These are phyloP conservation scores for Aspergillus pseudoviridinutans DNA, from an alignment of 2,329 filamentous ascomycete species.

Conservation along the genomic window DNA sequence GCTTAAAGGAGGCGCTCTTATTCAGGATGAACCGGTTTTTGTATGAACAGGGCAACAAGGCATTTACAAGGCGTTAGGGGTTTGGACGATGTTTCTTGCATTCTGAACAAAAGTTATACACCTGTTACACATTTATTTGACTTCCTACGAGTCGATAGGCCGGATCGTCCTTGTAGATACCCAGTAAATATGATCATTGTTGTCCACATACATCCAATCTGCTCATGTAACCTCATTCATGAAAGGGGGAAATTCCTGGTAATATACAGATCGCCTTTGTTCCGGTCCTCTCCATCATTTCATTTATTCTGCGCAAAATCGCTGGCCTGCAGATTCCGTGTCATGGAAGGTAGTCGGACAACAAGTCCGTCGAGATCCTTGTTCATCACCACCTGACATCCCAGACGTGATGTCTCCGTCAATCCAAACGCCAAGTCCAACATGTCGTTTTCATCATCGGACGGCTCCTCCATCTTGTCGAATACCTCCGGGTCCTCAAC, in stretches of 20 bases:
- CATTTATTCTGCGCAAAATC: conserved; percentile 64
- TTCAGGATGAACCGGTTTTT: background rate
- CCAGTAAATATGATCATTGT: background rate
- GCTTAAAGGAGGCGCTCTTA: conserved; percentile 26
- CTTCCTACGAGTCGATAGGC: background rate
- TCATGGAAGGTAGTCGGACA: conserved; percentile 87
- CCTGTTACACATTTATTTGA: conserved; percentile 14
- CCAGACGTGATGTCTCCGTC: conserved; percentile 78
- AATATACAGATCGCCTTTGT: background rate
- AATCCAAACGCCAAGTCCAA: conserved; percentile 84
- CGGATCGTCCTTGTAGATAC: background rate
- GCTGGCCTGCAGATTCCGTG: conserved; percentile 89
- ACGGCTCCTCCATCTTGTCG: conserved; percentile 72
- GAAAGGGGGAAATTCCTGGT: background rate
- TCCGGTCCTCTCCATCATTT: conserved; percentile 3
- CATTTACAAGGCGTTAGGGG: conserved; percentile 32
- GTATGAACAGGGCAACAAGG: conserved; percentile 24
- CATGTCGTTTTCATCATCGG: conserved; percentile 85
- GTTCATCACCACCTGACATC: conserved; percentile 88
- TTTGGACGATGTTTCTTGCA: conserved; percentile 14
- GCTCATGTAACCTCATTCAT: background rate
- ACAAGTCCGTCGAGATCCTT: conserved; percentile 83
- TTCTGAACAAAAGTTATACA: conserved; percentile 1
- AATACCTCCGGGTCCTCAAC: conserved; percentile 69
- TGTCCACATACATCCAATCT: background rate